Base-by-base conservation (phyloP, 495 filamentous ascomycete genomes). In the Daldinia bambusicola region DNA sequence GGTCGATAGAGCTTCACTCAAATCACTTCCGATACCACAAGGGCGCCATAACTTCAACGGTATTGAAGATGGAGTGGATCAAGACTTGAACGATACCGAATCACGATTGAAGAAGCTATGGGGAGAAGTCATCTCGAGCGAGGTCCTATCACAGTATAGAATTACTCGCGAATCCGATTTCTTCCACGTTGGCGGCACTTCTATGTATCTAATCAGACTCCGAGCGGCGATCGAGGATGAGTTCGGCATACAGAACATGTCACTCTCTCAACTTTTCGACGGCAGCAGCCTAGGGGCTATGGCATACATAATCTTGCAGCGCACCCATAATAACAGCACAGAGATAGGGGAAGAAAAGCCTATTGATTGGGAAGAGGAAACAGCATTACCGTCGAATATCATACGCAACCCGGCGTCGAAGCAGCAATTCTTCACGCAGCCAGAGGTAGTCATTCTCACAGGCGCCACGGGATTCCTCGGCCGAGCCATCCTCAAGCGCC, bases 161-260 rank as follows among this genome's bases (percentile, higher is more conserved):
- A 71, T 79, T 7, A 34, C 18, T 13, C 4, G 50, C 36, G 18
- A 55, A 1, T 65, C 79, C 0, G 77, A 80, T 43, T 84, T 83
- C 67, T 83, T 84, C 75, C 57, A 73, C 43, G 64, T 79, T 10
- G 81, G 81, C 9, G 81, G 81, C 2, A 79, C 66, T 14, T 84
- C 81, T 0, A 50, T 82, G 12, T 50, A 76, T 7, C 62, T 82
- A 2, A 52, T 84, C 43, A 41, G 61, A 0, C 69, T 84, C 0
- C 81, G 62, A 38, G 66, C 31, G 0, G 31, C 18, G 13, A 70
- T 80, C 2, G 43, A 56, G 14, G 22, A 70, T 6, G 8, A 12
- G 1, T 70, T 77, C 20, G 45, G 55, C 31, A 20, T 65, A 16
- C 40, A 43, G 2, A 18, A 41, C 2, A n/a, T 76, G 0, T 32